A percentile compares a stretch with the other conserved stretches of the same genome.
phyloP scores from a whole-genome alignment of 176 grass and related monocot species.

The Cenchrus fungigraminus region DNA sequence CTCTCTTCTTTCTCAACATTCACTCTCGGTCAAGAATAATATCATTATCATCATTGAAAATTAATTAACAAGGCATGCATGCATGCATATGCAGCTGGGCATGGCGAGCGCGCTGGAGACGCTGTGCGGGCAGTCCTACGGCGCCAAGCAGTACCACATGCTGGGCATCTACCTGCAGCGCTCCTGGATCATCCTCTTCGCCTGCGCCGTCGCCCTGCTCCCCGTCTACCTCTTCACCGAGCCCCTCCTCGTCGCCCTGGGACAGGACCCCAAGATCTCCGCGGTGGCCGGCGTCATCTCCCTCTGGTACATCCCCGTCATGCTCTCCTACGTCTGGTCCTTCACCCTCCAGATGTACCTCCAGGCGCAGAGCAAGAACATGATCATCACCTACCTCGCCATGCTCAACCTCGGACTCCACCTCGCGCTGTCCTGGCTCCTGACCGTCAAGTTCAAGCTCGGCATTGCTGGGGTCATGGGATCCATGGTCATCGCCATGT shows the following conservation, averaged over 20 bases:
- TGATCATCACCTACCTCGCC: conserved; percentile 70
- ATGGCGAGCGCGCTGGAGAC: conserved; percentile 87
- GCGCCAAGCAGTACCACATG: conserved; percentile 72
- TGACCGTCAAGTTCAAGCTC: conserved; percentile 37
- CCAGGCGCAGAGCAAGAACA: conserved; percentile 82
- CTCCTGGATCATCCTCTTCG: conserved; percentile 73
- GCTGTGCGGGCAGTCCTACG: conserved; percentile 70
- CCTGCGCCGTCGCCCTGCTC: conserved; percentile 37
- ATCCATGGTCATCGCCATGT: conserved; percentile 65
- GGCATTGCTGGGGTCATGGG: conserved; percentile 62
- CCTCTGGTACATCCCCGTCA: conserved; percentile 71
- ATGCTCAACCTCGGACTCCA: conserved; percentile 63
- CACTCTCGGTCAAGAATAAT: too few relatives aligned
- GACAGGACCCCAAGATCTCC: conserved; percentile 61
- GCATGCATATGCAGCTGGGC: conserved; percentile 43
- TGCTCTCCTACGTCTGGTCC: conserved; percentile 57
- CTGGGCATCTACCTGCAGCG: conserved; percentile 77
- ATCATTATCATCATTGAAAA: too few relatives aligned
- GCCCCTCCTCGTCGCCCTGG: conserved; percentile 57
- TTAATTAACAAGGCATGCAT: too few relatives aligned
- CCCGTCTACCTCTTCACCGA: conserved; percentile 72
- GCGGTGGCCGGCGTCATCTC: conserved; percentile 56
- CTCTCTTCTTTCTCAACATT: too few relatives aligned
- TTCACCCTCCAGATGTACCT: conserved; percentile 91
- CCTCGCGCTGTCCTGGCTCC: conserved; percentile 61